Base-by-base conservation (phyloP, 1,284 basidiomycete species). In the Jaminaea rosea region DNA sequence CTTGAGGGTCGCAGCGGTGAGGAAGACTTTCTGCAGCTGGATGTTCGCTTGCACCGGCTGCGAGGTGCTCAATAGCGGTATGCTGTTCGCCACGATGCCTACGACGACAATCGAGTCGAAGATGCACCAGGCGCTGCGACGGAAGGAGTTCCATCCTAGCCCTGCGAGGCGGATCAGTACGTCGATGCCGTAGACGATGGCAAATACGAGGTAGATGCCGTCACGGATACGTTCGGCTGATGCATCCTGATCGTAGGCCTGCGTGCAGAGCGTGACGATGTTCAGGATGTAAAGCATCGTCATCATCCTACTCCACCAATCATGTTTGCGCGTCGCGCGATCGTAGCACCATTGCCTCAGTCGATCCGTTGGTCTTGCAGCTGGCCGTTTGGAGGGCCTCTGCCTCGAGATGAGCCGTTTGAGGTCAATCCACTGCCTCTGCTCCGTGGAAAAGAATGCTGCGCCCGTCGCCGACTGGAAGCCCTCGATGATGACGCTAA, bases 401-500 rank as follows among this genome's bases (percentile, higher is more conserved):
- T 97, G 91, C 23, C 89, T 84, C 52, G 80, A 83, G 74, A 98
- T 87, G 44, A 93, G 79, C 69, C 90, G 89, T 62, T 88, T 83
- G 19, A 98, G 75, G 74, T 97, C 90, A 52, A 92, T 86, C 93
- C 93, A 98, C 73, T 92, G 89, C 52, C 86, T 79, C 72, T 97
- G 93, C n/a, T 88, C 81, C 49, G 84, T 82, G 0, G 91, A 97
- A 44, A 69, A 60, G 54, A 57, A 73, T 87, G 78, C 52, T 87
- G 83, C 4, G 86, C 90, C 29, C 82, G 82, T 27, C 87, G 92
- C 67, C 83, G 84, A 19, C 84, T 83, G 59, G 76, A 96, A 96
- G 75, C 94, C 94, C 49, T 86, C 86, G 68, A 97, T 96, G 75
- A 96, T 94, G 73, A 96, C 90, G 77, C 87, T 65, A 21, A 77